Percentiles rank a stretch among this genome's conserved stretches.
Conservation (phyloP, 441 rosid genomes). For the Corymbia citriodora region DNA sequence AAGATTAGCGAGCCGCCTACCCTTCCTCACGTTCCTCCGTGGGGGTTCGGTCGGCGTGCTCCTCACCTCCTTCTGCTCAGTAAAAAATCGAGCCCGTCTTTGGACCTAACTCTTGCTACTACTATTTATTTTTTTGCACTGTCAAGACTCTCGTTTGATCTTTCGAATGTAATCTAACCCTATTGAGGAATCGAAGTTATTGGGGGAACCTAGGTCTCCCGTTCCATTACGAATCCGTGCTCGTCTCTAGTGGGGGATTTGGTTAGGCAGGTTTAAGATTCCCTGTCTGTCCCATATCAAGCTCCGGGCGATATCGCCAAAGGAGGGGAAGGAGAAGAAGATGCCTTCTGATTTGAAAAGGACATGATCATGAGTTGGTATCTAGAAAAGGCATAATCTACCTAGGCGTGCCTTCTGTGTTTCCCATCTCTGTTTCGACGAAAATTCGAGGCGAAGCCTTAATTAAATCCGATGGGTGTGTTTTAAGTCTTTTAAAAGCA, state of each 20-base stretch:
- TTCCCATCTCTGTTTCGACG: neutral
- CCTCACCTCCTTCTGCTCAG: neutral
- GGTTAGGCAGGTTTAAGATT: neutral
- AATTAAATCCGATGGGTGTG: neutral
- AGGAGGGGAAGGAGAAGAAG: accelerated
- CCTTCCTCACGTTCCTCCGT: neutral
- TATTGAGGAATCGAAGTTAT: neutral
- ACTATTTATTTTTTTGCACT: neutral
- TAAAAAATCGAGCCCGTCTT: neutral
- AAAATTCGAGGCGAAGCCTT: neutral
- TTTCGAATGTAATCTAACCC: neutral
- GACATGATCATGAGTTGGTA: neutral
- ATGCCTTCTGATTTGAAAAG: neutral
- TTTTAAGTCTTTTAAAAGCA: neutral
- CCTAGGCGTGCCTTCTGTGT: neutral
- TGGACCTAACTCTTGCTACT: neutral
- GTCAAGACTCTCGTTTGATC: neutral
- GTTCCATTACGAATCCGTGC: neutral
- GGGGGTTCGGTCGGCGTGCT: neutral
- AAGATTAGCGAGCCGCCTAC: neutral
- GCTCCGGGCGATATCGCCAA: neutral
- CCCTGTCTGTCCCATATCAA: neutral
- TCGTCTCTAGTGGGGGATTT: neutral
- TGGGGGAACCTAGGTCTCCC: neutral
- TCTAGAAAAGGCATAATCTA: too few species aligned